Evolutionary conservation across 805 yeast species (phyloP).

Genomic region (Pichia occidentalis): DNA sequence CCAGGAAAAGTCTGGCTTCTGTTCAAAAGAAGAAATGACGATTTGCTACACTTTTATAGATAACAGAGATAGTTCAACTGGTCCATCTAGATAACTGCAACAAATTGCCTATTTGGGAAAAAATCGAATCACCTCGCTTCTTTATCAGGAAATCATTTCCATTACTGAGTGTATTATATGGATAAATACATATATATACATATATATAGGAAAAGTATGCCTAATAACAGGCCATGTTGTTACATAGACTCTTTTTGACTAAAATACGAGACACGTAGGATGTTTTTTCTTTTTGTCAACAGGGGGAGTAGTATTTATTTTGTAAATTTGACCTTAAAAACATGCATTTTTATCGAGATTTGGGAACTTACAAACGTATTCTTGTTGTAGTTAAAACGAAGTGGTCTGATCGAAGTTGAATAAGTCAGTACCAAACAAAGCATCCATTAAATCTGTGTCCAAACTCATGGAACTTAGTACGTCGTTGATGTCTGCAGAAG

Average conservation of each 20-base stretch:
- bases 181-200: too few species aligned
- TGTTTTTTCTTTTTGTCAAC: background rate
- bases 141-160: too few species aligned
- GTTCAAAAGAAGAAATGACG: background rate
- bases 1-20: too few species aligned
- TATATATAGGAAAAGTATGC: too few species aligned
- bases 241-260: too few species aligned
- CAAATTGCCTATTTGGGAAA: constrained; percentile 10
- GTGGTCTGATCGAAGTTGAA: constrained; percentile 5
- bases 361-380: too few species aligned
- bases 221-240: too few species aligned
- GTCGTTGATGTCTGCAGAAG: constrained; percentile 20
- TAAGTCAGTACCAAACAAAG: constrained; percentile 26
- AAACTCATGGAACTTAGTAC: constrained; percentile 24
- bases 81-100: constrained; percentile 2
- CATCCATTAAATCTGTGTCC: constrained; percentile 30
- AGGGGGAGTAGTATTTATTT: background rate
- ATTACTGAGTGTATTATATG: too few species aligned
- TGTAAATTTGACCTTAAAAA: too few species aligned
- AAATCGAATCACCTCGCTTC: background rate
- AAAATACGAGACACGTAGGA: too few species aligned
- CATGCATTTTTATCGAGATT: too few species aligned
- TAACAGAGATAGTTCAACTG: background rate
- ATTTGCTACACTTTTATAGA: background rate
- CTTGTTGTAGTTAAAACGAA: background rate